Base-by-base conservation (phyloP, 768 basidiomycete species). In the Calocybe gangraenosa region DNA sequence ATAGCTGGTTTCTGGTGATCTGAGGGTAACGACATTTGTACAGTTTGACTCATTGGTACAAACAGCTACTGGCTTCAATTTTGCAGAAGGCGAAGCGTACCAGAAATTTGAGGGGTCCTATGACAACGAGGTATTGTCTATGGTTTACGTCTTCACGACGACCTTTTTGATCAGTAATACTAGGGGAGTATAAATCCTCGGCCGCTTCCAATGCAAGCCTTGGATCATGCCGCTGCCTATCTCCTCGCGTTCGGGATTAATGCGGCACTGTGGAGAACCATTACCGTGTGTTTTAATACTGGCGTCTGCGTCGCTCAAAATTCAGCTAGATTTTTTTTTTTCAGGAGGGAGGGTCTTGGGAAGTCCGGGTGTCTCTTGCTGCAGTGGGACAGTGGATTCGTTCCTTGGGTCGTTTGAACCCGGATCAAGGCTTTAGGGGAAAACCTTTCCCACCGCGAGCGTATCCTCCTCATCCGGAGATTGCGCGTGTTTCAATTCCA, bases 1-100 rank as follows among this genome's bases (percentile, higher is more conserved):
- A 11, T 11, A 28, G 5, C 25, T 28, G 11, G 5, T 37, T 39
- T 30, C 32, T 22, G 20, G 23, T 34, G 15, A 34, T 6, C 42
- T 14, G 17, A 10, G 22, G 45, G 20, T 9, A 7, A 28, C 50
- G n/a, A 49, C 21, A 15, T 21, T 22, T 3, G 18, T 31, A 3
- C n/a, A 81, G 79, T 83, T 82, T 45, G 81, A 84, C 53, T 82
- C 81, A 1, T 64, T 83, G 2, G 76, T 82, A 0, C 81, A 84
- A 61, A 81, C 77, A 0, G 78, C 78, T 2, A 73, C 71, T 0
- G 82, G 81, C 0, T 76, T 81, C 58, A 82, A 81, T 42, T 54
- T 63, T n/a, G 74, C 75, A 6, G 82, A 84, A 61, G 78, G 67
- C 2, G 61, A 69, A 40, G 76, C 76, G 2, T 77, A 69, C 48